phyloP scores from a whole-genome alignment of 305 asterid species.

The Ajuga reptans region DNA sequence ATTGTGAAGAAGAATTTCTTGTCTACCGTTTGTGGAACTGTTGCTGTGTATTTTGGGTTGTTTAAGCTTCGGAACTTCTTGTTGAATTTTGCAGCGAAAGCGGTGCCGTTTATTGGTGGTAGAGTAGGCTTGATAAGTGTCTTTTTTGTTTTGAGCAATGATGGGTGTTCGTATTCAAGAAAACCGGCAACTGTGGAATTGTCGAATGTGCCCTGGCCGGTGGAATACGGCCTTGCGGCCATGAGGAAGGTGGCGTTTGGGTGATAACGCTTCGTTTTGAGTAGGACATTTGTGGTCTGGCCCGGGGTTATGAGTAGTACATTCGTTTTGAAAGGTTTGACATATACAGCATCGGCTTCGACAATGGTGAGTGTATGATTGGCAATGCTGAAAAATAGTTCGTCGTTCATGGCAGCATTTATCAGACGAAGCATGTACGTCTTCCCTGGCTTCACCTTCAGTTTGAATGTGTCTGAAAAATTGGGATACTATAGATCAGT shows the following conservation, averaged over 20 bases:
- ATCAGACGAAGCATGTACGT: slow-evolving; percentile 60
- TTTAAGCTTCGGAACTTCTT: slow-evolving; percentile 44
- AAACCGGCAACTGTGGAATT: slow-evolving; percentile 46
- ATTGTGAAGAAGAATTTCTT: slow-evolving; percentile 36
- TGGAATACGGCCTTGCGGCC: slow-evolving; percentile 52
- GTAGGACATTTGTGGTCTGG: slow-evolving; percentile 53
- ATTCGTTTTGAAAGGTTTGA: slow-evolving; percentile 41
- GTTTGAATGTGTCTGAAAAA: slow-evolving; percentile 44
- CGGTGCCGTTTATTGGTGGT: slow-evolving; percentile 37
- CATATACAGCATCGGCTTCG: slow-evolving; percentile 50
- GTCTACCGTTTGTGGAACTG: slow-evolving; percentile 40
- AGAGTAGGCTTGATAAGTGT: slow-evolving; percentile 32
- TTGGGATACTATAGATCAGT: neutral
- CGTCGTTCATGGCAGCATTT: slow-evolving; percentile 64
- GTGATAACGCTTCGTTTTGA: slow-evolving; percentile 35
- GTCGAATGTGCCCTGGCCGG: slow-evolving; percentile 52
- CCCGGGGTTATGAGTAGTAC: slow-evolving; percentile 47
- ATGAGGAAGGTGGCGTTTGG: slow-evolving; percentile 49
- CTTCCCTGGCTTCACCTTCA: slow-evolving; percentile 60
- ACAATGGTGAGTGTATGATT: slow-evolving; percentile 47
- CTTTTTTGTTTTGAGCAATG: neutral
- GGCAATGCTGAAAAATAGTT: slow-evolving; percentile 55
- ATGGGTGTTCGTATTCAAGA: slow-evolving; percentile 36
- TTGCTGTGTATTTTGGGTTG: slow-evolving; percentile 38
- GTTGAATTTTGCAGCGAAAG: slow-evolving; percentile 41